Base-by-base conservation (phyloP, 139 green algal species). In the Chlorella ohadii region DNA sequence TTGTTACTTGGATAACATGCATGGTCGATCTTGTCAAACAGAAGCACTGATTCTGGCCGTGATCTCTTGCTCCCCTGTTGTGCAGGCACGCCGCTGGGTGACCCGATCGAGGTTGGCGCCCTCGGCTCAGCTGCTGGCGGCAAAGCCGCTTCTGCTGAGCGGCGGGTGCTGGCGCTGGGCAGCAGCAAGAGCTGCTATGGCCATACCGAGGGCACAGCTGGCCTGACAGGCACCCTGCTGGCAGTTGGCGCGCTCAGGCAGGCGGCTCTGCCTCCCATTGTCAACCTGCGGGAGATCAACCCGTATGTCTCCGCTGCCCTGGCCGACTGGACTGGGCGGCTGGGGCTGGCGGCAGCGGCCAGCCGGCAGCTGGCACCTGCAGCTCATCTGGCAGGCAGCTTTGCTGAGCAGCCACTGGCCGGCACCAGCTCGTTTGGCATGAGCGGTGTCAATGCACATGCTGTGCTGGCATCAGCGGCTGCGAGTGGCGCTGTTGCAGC, bases 261-360 rank as follows among this genome's bases (percentile, higher is more conserved):
- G 6, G 65, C 27, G 17, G 25, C 36, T 2, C 57, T 66, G 9
- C 33, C 86, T 19, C 85, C 86, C 5, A 67, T 92, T 17, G 83
- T 94, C 57, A 91, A 97, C 88, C 89, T 98, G 65, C 84, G 90
- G 31, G 64, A 57, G 0, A 41, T 94, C n/a, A 98, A 97, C 89
- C 82, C 91, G 7, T 88, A 96, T 38, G 87, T 96, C 4, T 16
- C 61, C 6, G 78, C 78, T 1, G 78, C 78, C 3, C 41, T 74
- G 17, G 76, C 6, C 7, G 78, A 83, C 61, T 83, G 78, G 78
- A 17, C n/a, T 17, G 33, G 61, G 9, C 41, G 41, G 39, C 78
- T 51, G 7, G 31, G 41, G 17, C n/a, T 74, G 41, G 63, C 41
- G 19, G 78, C 78, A 1, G 78, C 63, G 16, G 28, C 78, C 39